Evolutionary conservation across 2,329 filamentous ascomycete species (phyloP), one percentile per base, ranked within the genome.

Genomic region (Stachybotrys elegans): DNA sequence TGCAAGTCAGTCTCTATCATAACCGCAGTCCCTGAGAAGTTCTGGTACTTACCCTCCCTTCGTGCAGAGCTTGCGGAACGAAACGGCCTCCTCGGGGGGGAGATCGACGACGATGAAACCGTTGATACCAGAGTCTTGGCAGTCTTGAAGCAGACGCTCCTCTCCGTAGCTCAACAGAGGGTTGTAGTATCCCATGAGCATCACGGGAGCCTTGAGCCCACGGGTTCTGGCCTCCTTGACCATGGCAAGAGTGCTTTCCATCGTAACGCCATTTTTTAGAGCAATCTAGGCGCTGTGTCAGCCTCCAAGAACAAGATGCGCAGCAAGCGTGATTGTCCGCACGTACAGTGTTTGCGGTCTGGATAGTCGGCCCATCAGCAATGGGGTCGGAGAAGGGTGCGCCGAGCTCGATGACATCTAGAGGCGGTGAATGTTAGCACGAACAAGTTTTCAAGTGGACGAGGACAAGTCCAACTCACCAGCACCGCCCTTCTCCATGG

Each of bases 101-200:
- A 98, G 69, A 63, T 98, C 92, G 45, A 95, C 92, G 61, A 97
- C 84, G 58, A 98, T 96, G 70, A 97, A 97, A 47, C 93, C 92
- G 68, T 95, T 96, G 62, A 95, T 82, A 21, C 91, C 89, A 3
- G 88, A 86, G 43, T 81, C 80, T 62, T 85, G 84, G 65, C 89
- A 88, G 66, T 97, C 91, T 56, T 81, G 77, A 43, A 98, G 73
- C 66, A 97, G 82, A 48, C 78, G 79, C 70, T 95, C 90, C 70
- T 98, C 93, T 43, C 93, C 93, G 63, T 97, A 98, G 58, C 86
- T 88, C 49, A 97, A 74, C 49, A 97, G 76, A 1, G 93, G 93
- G 72, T 98, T 98, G 72, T 95, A 98, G 78, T 98, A 98, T 58
- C 93, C 93, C 93, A 98, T 98, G 53, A 98, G 79, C 60, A 98